These are phyloP conservation scores for Heimioporus sp. DNA, from an alignment of 768 basidiomycete species.

Conservation along the genomic window DNA sequence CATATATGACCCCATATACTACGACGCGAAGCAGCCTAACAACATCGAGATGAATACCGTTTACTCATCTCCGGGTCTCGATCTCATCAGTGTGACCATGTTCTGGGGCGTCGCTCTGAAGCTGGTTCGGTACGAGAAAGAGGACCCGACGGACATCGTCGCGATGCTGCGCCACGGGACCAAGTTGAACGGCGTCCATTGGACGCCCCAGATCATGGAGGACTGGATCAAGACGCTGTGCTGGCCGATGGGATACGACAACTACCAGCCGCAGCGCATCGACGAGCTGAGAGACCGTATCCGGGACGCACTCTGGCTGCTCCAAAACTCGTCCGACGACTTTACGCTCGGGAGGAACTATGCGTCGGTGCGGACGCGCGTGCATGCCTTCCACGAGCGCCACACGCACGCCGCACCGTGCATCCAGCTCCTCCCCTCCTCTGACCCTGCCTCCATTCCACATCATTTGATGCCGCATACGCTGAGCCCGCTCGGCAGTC, in stretches of 20 bases:
- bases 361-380: constrained; percentile 1
- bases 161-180: constrained; percentile 65
- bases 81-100: constrained; percentile 60
- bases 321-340: constrained; percentile 20
- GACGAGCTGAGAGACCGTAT: constrained; percentile 50
- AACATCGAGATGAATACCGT: constrained; percentile 57
- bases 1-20: constrained; percentile 60
- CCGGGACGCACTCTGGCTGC: constrained; percentile 46
- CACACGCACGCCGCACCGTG: not conserved
- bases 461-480: constrained; percentile 1
- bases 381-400: constrained; percentile 5
- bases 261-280: constrained; percentile 44
- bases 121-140: constrained; percentile 61
- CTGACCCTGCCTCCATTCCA: constrained; percentile 1
- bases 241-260: constrained; percentile 61
- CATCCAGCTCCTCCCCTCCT: not conserved
- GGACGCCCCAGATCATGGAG: constrained; percentile 56
- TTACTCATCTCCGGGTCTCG: constrained; percentile 54
- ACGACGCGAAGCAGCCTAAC: constrained; percentile 46
- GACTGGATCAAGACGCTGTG: constrained; percentile 56
- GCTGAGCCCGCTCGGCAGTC: constrained; percentile 11
- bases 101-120: constrained; percentile 75
- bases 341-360: constrained; percentile 1
- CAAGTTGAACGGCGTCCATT: constrained; percentile 47
- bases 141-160: constrained; percentile 65